A percentile compares a stretch with the other conserved stretches of the same genome.
Conservation (phyloP, 1,284 basidiomycete species). For the Afroboletus lepidellus region DNA sequence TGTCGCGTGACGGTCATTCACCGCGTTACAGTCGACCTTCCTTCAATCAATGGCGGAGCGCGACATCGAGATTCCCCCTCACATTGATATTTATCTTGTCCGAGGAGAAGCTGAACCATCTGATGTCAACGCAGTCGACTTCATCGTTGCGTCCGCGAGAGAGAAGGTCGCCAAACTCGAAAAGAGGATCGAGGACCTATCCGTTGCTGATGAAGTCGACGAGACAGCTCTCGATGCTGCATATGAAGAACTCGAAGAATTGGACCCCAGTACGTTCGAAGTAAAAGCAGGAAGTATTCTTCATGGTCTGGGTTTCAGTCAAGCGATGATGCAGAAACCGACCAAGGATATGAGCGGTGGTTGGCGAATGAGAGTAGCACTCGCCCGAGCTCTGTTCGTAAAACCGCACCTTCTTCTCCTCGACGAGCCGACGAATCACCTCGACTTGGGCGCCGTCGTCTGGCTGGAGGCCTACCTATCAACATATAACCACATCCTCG, state of each 20-base stretch:
- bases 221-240: conserved; percentile 82
- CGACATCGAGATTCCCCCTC: conserved; percentile 91
- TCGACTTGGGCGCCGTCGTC: conserved; percentile 96
- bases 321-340: conserved; percentile 92
- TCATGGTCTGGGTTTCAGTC: conserved; percentile 93
- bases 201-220: conserved; percentile 86
- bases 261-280: conserved; percentile 95
- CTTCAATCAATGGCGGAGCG: conserved; percentile 82
- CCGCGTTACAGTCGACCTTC: conserved; percentile 54
- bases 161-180: conserved; percentile 96
- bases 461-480: conserved; percentile 98
- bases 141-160: conserved; percentile 90
- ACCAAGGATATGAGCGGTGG: conserved; percentile 99
- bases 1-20: conserved; percentile 10
- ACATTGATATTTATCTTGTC: conserved; percentile 98
- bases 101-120: conserved; percentile 94
- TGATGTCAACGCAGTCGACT: conserved; percentile 95
- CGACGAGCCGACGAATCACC: conserved; percentile 87
- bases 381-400: conserved; percentile 93
- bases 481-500: conserved; percentile 97
- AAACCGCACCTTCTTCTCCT: conserved; percentile 94
- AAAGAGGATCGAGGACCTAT: conserved; percentile 92
- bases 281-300: conserved; percentile 94
- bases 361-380: conserved; percentile 98
- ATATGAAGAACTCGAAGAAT: conserved; percentile 96